Conservation (phyloP, 2,329 filamentous ascomycete species). For the Verticillium albo-atrum region DNA sequence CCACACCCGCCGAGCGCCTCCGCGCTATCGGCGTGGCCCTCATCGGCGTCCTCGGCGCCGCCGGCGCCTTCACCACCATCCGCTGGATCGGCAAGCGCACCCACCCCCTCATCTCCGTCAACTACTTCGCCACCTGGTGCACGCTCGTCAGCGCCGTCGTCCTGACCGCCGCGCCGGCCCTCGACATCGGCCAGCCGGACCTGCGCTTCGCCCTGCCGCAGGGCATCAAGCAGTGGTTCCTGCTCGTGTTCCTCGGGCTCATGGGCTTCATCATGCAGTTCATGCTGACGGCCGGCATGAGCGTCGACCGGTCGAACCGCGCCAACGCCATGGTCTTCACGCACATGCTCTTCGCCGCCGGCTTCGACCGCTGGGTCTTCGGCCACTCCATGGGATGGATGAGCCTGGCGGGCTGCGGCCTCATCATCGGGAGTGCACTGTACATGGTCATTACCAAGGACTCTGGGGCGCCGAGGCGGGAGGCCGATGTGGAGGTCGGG, state of each 20-base stretch:
- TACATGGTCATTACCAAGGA: conserved; percentile 44
- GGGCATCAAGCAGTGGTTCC: conserved; percentile 53
- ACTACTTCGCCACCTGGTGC: conserved; percentile 73
- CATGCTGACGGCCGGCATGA: conserved; percentile 71
- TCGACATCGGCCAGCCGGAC: conserved; percentile 39
- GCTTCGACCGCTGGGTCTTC: conserved; percentile 49
- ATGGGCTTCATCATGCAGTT: conserved; percentile 85
- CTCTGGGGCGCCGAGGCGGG: conserved; percentile 19
- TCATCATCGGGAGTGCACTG: conserved; percentile 50
- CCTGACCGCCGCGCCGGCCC: conserved; percentile 47
- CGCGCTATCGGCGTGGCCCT: conserved; percentile 67
- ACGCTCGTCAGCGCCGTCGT: conserved; percentile 61
- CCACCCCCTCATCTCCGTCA: conserved; percentile 80
- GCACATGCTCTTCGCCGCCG: conserved; percentile 51
- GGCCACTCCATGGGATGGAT: conserved; percentile 43
- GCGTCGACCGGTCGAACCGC: conserved; percentile 62
- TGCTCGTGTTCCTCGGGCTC: conserved; percentile 63
- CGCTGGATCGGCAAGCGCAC: conserved; percentile 75
- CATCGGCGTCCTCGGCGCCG: conserved; percentile 71
- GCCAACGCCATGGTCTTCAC: conserved; percentile 56
- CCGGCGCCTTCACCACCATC: conserved; percentile 70
- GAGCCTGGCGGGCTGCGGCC: conserved; percentile 44
- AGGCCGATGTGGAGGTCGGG: conserved; percentile 23
- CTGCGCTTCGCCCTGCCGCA: conserved; percentile 38
- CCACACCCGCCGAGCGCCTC: conserved; percentile 61